Conservation (phyloP, 192 early-diverging fungal genomes). For the Nowakowskiella sp. region DNA sequence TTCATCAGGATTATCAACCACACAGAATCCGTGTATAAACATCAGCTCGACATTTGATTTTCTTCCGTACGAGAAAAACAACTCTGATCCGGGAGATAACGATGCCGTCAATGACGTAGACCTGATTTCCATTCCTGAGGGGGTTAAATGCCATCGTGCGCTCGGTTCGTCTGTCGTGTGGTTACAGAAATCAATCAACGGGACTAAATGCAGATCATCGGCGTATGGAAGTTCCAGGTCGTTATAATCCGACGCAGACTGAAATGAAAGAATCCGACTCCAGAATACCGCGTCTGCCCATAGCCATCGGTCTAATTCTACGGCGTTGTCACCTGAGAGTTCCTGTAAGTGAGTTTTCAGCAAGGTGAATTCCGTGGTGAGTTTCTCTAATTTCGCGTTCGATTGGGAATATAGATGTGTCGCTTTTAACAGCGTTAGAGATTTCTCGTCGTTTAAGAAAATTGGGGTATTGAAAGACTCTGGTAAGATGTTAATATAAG, state of each 20-base stretch:
- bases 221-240: not conserved
- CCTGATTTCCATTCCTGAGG: no score
- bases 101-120: constrained; percentile 1
- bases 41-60: constrained; percentile 64
- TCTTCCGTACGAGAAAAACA: constrained; percentile 58
- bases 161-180: constrained; percentile 42
- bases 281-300: constrained; percentile 68
- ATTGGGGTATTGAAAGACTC: constrained; percentile 30
- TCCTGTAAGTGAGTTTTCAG: constrained; percentile 13
- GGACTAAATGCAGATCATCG: constrained; percentile 52
- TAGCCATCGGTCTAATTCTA: constrained; percentile 41
- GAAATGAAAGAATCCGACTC: constrained; percentile 56
- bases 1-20: constrained; percentile 41
- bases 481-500: constrained; percentile 55
- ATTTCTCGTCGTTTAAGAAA: constrained; percentile 24
- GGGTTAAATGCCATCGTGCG: constrained; percentile 56
- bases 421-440: constrained; percentile 34
- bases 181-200: constrained; percentile 67
- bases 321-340: constrained; percentile 6
- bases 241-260: constrained; percentile 11
- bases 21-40: constrained; percentile 61
- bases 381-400: constrained; percentile 34
- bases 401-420: constrained; percentile 45
- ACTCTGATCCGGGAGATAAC: constrained; percentile 26
- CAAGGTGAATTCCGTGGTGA: constrained; percentile 39